Base-by-base conservation (phyloP, 768 basidiomycete genomes). In the Hygrophoropsis aurantiaca region DNA sequence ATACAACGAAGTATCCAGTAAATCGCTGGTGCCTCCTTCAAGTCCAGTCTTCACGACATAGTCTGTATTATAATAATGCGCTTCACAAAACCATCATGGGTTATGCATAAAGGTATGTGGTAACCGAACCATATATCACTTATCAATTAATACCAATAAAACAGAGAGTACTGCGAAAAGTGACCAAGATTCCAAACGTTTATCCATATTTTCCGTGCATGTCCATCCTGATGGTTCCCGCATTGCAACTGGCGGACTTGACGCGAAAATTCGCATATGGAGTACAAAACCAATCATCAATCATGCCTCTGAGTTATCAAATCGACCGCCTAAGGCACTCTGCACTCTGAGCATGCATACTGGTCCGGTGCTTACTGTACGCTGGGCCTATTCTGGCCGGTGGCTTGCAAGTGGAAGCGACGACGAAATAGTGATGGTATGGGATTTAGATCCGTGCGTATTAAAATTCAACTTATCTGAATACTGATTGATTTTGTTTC, bases 391-490 rank as follows among this genome's bases (percentile, higher is more conserved):
- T 67, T 90, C 88, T 9, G 97, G 97, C 9, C 72, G 87, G 42
- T 97, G 89, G 85, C 74, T 99, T 16, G 97, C 97, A 4, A 94
- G 90, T 59, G 97, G 97, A 18, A 92, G 93, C 53, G 97, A 99
- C 66, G 97, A 98, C 61, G 82, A 86, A 61, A 88, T 94, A 54
- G 84, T 97, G 24, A 90, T 98, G 85, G 84, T 98, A 27, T 99
- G 94, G 97, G 92, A 94, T 61, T 79, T 93, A 40, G 94, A 97
- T 68, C 92, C 90, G 93, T 97, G 63, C 72, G 93, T 40, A 44
- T 47, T 44, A 58, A 20, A 38, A 11, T 15, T 15, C 36, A 8
- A 15, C 41, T 9, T 40, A n/a, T 15, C 26, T 44, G 40, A 38
- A 27, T 34, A 44, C 40, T n/a, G n/a, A 32, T 39, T 21, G 42